Evolutionary conservation across 2,329 filamentous ascomycete genomes (phyloP).

Genomic region (Ramularia collo-cygni): DNA sequence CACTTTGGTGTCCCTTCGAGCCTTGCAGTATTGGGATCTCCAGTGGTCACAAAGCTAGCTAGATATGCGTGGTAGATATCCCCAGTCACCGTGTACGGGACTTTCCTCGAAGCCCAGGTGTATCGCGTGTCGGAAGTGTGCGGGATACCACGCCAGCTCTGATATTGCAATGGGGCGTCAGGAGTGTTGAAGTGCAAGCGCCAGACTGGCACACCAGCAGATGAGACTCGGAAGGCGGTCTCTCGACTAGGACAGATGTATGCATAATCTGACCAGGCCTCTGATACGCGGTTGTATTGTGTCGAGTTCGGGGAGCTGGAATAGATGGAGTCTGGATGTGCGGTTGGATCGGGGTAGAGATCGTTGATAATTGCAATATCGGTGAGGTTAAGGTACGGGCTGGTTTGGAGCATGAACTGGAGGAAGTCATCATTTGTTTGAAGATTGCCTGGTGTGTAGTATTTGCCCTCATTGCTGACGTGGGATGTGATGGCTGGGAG

Average conservation of each 20-base stretch:
- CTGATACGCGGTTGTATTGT: slow-evolving; percentile 52
- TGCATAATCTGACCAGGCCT: slow-evolving; percentile 58
- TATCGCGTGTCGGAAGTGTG: slow-evolving; percentile 14
- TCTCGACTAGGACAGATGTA: slow-evolving; percentile 59
- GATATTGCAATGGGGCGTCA: slow-evolving; percentile 6
- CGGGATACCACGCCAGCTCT: slow-evolving; percentile 8
- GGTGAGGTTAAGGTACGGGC: slow-evolving; percentile 48
- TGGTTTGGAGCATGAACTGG: slow-evolving; percentile 53
- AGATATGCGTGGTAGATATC: slow-evolving; percentile 31
- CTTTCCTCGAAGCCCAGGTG: slow-evolving; percentile 9
- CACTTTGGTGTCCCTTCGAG: slow-evolving; percentile 23
- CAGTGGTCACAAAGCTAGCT: slow-evolving; percentile 31
- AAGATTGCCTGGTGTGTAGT: slow-evolving; percentile 51
- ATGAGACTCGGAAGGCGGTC: slow-evolving; percentile 42
- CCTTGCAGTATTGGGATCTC: slow-evolving; percentile 29
- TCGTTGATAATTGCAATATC: slow-evolving; percentile 50
- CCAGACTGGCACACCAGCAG: slow-evolving; percentile 9
- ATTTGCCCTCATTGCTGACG: slow-evolving; percentile 62
- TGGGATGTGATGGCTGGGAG: slow-evolving; percentile 62
- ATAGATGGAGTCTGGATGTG: slow-evolving; percentile 36
- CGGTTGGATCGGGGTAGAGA: slow-evolving; percentile 55
- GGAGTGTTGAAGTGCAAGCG: slow-evolving; percentile 12
- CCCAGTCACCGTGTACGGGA: slow-evolving; percentile 6
- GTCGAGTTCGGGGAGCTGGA: slow-evolving; percentile 24
- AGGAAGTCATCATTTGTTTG: slow-evolving; percentile 48